Percentiles rank a stretch among this genome's conserved stretches.
phyloP scores from a whole-genome alignment of 1,284 basidiomycete species.

The Moesziomyces sp. region DNA sequence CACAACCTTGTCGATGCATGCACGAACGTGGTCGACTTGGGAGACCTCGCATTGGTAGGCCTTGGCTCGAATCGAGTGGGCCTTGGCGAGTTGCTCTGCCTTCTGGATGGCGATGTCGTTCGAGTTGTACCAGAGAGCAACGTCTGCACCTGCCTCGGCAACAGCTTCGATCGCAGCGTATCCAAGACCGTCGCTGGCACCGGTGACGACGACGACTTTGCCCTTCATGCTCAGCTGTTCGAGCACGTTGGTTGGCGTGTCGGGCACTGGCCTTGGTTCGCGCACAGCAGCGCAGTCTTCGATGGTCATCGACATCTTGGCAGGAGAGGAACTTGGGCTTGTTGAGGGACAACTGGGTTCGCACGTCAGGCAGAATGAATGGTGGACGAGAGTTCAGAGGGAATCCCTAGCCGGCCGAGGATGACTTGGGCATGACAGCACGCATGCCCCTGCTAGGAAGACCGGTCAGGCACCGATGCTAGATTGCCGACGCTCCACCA shows the following conservation, averaged over 20 bases:
- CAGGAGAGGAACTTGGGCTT: background rate
- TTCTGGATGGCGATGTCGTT: slow-evolving; percentile 56
- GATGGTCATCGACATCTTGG: slow-evolving; percentile 55
- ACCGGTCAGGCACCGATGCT: too few relatives aligned
- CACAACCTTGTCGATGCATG: slow-evolving; percentile 40
- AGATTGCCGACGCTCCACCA: background rate
- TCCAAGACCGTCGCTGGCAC: slow-evolving; percentile 65
- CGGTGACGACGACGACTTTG: slow-evolving; percentile 63
- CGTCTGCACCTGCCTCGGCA: slow-evolving; percentile 65
- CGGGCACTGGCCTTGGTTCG: slow-evolving; percentile 40
- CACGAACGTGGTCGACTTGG: slow-evolving; percentile 37
- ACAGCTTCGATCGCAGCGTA: slow-evolving; percentile 63
- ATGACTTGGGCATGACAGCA: too few relatives aligned
- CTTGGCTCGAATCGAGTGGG: slow-evolving; percentile 53
- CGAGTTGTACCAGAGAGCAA: slow-evolving; percentile 64
- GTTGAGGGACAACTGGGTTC: background rate
- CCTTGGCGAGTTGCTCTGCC: slow-evolving; percentile 57
- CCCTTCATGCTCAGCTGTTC: slow-evolving; percentile 63
- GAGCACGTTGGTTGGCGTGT: slow-evolving; percentile 48
- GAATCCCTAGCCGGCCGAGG: background rate
- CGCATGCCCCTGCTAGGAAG: too few relatives aligned
- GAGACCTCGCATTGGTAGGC: slow-evolving; percentile 61
- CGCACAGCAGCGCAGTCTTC: slow-evolving; percentile 47
- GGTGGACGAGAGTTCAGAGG: background rate
- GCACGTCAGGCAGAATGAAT: background rate